A percentile compares a stretch with the other conserved stretches of the same genome.
Evolutionary conservation across 306 rosid genomes (phyloP).

Genomic region (Ceratonia siliqua): DNA sequence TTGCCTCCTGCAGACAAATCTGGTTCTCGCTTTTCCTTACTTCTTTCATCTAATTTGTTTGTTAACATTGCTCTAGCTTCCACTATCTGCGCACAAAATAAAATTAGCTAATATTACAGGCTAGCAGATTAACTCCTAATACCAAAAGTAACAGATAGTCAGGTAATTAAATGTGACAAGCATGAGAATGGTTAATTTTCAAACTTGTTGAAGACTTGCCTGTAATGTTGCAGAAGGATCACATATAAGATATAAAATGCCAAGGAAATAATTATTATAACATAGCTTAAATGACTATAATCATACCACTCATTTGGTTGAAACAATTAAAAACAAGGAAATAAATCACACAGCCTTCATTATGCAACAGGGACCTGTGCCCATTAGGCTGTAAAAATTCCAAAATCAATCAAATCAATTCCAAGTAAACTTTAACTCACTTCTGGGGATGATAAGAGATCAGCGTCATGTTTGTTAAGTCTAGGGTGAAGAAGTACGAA

Average conservation of each 20-base stretch:
- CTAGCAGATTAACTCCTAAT: neutral
- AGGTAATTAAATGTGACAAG: slow-evolving; percentile 9
- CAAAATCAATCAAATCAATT: neutral
- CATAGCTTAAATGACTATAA: neutral
- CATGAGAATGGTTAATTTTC: neutral
- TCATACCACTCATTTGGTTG: neutral
- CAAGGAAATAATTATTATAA: neutral
- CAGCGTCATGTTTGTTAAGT: slow-evolving; percentile 62
- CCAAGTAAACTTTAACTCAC: slow-evolving; percentile 48
- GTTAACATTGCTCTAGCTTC: slow-evolving; percentile 77
- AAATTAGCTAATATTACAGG: slow-evolving; percentile 20
- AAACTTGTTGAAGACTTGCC: neutral
- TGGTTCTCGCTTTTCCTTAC: slow-evolving; percentile 46
- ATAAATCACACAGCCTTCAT: neutral
- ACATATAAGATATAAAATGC: neutral
- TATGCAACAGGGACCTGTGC: neutral
- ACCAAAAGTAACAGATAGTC: neutral
- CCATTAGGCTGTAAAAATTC: neutral
- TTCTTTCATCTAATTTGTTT: slow-evolving; percentile 51
- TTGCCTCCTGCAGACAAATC: slow-evolving; percentile 40
- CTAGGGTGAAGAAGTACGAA: slow-evolving; percentile 82
- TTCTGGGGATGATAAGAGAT: slow-evolving; percentile 67
- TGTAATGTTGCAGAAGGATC: neutral
- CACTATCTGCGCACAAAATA: slow-evolving; percentile 56
- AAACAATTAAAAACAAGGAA: neutral